phyloP scores from a whole-genome alignment of 805 yeast species.

The Metschnikowia reukaufii region DNA sequence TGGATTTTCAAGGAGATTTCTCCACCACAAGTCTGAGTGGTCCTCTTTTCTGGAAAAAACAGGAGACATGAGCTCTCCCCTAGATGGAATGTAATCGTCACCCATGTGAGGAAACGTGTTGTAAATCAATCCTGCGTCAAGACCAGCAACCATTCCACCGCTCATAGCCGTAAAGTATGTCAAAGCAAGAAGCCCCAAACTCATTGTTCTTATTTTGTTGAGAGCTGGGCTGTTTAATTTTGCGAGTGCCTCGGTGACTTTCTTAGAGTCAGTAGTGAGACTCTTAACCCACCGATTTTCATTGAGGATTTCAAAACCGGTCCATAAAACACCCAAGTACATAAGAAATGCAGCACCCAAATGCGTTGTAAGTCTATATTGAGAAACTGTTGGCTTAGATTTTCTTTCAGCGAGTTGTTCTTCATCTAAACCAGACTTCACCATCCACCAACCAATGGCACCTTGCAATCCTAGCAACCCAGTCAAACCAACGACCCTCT shows the following conservation, averaged over 20 bases:
- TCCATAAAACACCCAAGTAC: constrained; percentile 86
- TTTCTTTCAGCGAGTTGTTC: constrained; percentile 72
- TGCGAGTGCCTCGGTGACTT: constrained; percentile 53
- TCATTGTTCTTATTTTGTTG: constrained; percentile 53
- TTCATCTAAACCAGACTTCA: constrained; percentile 87
- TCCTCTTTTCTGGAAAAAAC: constrained; percentile 67
- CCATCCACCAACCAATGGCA: constrained; percentile 99
- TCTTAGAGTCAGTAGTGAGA: constrained; percentile 48
- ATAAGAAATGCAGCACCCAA: constrained; percentile 88
- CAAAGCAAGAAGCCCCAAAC: constrained; percentile 59
- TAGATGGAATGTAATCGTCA: constrained; percentile 70
- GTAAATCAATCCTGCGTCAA: constrained; percentile 95
- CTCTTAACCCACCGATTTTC: constrained; percentile 63
- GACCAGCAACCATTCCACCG: constrained; percentile 97
- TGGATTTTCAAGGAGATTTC: constrained; percentile 93
- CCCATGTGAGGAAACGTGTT: constrained; percentile 98
- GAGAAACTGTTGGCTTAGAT: constrained; percentile 97
- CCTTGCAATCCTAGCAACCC: constrained; percentile 89
- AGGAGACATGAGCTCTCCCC: constrained; percentile 74
- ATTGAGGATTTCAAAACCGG: constrained; percentile 80
- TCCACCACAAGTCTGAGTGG: constrained; percentile 78
- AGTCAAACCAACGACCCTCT: constrained; percentile 69
- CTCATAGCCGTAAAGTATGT: constrained; percentile 92
- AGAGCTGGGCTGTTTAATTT: constrained; percentile 63
- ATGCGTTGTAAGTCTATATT: constrained; percentile 90